Conservation (phyloP, 2,329 filamentous ascomycete genomes). For the Cadophora malorum region DNA sequence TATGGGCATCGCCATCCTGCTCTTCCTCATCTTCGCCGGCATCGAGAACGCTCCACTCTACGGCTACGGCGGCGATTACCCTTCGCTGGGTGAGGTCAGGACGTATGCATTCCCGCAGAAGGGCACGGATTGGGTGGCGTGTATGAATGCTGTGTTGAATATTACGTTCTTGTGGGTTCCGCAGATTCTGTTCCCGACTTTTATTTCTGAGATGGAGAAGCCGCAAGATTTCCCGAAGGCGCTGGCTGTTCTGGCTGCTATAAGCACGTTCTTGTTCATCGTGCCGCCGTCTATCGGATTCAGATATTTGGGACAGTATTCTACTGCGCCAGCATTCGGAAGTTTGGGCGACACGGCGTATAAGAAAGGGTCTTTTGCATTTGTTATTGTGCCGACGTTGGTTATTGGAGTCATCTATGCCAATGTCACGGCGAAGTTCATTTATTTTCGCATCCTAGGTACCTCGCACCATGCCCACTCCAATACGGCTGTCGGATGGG, state of each 20-base stretch:
- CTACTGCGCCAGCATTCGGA: slow-evolving; percentile 57
- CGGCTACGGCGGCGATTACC: slow-evolving; percentile 55
- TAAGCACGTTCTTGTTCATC: slow-evolving; percentile 56
- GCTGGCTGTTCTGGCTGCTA: slow-evolving; percentile 52
- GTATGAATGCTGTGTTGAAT: slow-evolving; percentile 57
- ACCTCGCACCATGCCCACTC: slow-evolving; percentile 53
- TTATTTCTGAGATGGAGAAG: slow-evolving; percentile 57
- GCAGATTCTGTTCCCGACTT: slow-evolving; percentile 58
- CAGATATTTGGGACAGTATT: slow-evolving; percentile 55
- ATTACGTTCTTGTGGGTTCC: slow-evolving; percentile 58
- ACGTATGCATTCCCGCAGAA: slow-evolving; percentile 55
- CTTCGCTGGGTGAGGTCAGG: slow-evolving; percentile 50
- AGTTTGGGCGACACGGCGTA: slow-evolving; percentile 51
- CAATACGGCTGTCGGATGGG: slow-evolving; percentile 56
- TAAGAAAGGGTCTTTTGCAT: slow-evolving; percentile 57
- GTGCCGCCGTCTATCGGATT: slow-evolving; percentile 57
- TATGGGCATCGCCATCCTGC: slow-evolving; percentile 56
- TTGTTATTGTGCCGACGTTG: slow-evolving; percentile 57
- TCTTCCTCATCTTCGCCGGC: slow-evolving; percentile 56
- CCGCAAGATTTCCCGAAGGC: slow-evolving; percentile 59
- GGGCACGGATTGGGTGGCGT: slow-evolving; percentile 54
- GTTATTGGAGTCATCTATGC: slow-evolving; percentile 58
- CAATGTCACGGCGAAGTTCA: slow-evolving; percentile 55
- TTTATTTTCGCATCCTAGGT: slow-evolving; percentile 53
- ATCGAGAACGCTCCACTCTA: slow-evolving; percentile 52